Conservation (phyloP, 2,329 filamentous ascomycete genomes). For the Lasiodiplodia theobromae region DNA sequence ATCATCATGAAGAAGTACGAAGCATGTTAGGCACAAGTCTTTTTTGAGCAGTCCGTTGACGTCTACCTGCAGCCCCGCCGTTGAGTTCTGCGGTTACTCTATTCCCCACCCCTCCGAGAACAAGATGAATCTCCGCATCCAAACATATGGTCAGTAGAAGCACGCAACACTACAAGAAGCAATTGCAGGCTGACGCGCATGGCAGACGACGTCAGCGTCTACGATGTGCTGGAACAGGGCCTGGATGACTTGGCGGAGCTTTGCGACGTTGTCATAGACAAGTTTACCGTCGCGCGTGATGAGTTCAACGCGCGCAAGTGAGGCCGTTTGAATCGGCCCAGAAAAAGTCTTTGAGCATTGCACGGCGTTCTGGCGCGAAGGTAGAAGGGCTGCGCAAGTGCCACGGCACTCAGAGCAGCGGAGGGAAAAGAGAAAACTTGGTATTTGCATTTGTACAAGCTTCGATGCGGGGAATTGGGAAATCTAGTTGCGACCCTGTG, state of each 20-base stretch:
- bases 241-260: conserved; percentile 87
- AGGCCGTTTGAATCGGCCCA: neutral
- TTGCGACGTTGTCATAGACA: conserved; percentile 91
- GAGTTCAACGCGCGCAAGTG: conserved; percentile 57
- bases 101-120: conserved; percentile 96
- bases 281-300: conserved; percentile 76
- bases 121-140: conserved; percentile 97
- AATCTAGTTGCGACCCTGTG: conserved; percentile 32
- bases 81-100: conserved; percentile 98
- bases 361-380: conserved; percentile 39
- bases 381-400: conserved; percentile 29
- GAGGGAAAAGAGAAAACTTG: conserved; percentile 39
- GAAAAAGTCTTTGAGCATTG: conserved; percentile 35
- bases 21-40: neutral
- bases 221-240: conserved; percentile 88
- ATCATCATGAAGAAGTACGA: conserved; percentile 98
- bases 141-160: conserved; percentile 80
- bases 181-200: conserved; percentile 19
- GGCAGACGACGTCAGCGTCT: conserved; percentile 77
- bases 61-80: conserved; percentile 72
- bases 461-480: conserved; percentile 29
- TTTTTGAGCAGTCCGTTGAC: conserved; percentile 3
- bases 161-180: neutral
- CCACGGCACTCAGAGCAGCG: conserved; percentile 36
- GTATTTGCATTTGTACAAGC: conserved; percentile 47